A percentile compares a stretch with the other conserved stretches of the same genome.
These are phyloP conservation scores for Fusarium compactum DNA, from an alignment of 2,329 filamentous ascomycete genomes.

Conservation along the genomic window DNA sequence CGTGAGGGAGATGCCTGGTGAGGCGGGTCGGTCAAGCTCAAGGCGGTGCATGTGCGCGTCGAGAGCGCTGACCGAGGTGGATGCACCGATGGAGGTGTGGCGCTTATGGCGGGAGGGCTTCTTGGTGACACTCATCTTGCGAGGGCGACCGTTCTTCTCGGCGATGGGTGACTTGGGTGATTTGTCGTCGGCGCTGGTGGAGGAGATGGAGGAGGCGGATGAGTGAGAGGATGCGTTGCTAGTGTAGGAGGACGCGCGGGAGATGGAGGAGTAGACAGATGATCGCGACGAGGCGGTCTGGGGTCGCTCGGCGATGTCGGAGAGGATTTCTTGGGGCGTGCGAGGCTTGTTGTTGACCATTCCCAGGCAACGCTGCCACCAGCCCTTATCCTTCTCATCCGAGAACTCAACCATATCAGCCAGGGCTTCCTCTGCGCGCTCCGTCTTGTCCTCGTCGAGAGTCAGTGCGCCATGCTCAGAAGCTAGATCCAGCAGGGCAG, in stretches of 20 bases:
- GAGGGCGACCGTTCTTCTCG: constrained; percentile 44
- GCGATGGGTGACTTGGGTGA: constrained; percentile 29
- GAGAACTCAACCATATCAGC: constrained; percentile 46
- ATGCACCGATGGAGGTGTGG: constrained; percentile 38
- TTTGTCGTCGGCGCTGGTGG: constrained; percentile 39
- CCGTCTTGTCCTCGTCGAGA: constrained; percentile 45
- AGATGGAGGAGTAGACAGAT: constrained; percentile 43
- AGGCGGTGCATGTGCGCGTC: constrained; percentile 45
- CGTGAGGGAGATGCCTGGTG: constrained; percentile 47
- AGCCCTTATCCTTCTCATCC: constrained; percentile 45
- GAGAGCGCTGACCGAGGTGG: constrained; percentile 41
- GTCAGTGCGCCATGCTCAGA: constrained; percentile 44
- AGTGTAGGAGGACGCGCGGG: constrained; percentile 45
- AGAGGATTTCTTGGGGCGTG: constrained; percentile 47
- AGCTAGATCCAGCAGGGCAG: constrained; percentile 45
- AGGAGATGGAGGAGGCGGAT: constrained; percentile 43
- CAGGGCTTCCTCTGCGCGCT: constrained; percentile 44
- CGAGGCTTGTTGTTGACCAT: constrained; percentile 41
- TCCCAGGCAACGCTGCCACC: constrained; percentile 48
- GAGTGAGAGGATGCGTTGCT: constrained; percentile 42
- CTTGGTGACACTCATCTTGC: constrained; percentile 49
- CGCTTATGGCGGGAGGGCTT: constrained; percentile 44
- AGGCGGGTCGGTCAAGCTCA: constrained; percentile 47
- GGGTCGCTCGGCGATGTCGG: constrained; percentile 44
- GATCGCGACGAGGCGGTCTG: constrained; percentile 32